These are phyloP conservation scores for Pichia californica DNA, from an alignment of 805 yeast genomes.

Conservation along the genomic window DNA sequence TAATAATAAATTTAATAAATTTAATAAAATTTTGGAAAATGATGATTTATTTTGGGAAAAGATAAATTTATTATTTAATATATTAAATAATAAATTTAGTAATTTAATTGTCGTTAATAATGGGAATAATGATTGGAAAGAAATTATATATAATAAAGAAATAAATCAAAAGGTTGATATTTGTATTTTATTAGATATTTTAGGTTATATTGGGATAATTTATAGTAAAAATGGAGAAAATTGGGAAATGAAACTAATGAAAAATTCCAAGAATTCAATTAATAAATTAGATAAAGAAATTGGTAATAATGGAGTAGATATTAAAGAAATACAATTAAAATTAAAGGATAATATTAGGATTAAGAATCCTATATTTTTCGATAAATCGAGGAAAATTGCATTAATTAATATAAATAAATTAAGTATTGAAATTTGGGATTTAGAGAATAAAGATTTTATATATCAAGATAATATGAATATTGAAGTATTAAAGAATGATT, in stretches of 20 bases:
- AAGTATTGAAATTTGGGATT: slow-evolving; percentile 19
- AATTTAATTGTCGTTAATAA: background rate
- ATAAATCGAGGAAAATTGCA: slow-evolving; percentile 6
- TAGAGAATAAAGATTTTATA: background rate
- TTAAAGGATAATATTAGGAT: slow-evolving; percentile 10
- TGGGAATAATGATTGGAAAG: background rate
- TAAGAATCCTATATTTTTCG: slow-evolving; percentile 15
- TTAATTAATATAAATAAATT: slow-evolving; percentile 1
- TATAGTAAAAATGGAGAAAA: background rate
- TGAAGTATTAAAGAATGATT: slow-evolving; percentile 14
- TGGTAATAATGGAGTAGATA: background rate
- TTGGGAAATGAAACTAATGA: slow-evolving; percentile 3
- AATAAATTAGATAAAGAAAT: background rate
- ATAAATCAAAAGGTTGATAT: slow-evolving; percentile 11
- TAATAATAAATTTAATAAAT: background rate
- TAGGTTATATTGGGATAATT: slow-evolving; percentile 19
- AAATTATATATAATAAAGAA: background rate
- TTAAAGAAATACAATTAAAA: slow-evolving; percentile 3
- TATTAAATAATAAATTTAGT: slow-evolving; percentile 14
- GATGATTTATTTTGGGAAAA: slow-evolving; percentile 14
- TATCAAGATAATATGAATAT: slow-evolving; percentile 12
- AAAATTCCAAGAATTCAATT: background rate
- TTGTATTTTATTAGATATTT: slow-evolving; percentile 16
- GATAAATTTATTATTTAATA: slow-evolving; percentile 18
- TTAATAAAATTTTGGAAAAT: background rate